Conservation (phyloP, 2,329 filamentous ascomycete genomes). For the Colletotrichum sansevieriae region DNA sequence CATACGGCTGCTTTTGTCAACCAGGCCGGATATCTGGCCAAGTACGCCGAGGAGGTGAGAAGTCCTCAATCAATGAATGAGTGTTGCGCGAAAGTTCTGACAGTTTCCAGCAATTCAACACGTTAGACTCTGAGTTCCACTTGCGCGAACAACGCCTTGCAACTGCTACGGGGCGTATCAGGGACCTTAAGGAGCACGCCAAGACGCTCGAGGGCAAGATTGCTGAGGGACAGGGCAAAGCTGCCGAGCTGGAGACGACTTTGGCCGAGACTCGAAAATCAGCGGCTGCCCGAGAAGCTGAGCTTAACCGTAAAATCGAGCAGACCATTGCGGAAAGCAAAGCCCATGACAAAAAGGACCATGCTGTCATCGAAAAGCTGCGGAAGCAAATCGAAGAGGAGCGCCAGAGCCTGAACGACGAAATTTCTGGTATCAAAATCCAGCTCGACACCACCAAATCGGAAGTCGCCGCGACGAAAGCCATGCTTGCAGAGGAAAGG, state of each 20-base stretch:
- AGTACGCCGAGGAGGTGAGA: slow-evolving; percentile 4
- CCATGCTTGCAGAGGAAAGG: not conserved
- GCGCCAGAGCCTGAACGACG: not conserved
- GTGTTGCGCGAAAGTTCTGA: not conserved
- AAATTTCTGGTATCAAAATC: not conserved
- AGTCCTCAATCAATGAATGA: not conserved
- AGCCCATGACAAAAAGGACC: not conserved
- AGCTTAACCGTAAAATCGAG: not conserved
- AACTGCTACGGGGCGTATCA: not conserved
- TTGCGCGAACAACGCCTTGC: not conserved
- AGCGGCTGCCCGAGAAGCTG: not conserved
- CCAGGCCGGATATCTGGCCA: slow-evolving; percentile 8
- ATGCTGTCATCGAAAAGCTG: not conserved
- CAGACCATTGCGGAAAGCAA: not conserved
- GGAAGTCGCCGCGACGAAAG: not conserved
- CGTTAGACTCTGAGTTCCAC: not conserved
- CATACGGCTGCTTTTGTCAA: not conserved
- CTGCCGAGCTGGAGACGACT: not conserved
- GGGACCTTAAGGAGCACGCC: not conserved
- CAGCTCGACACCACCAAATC: not conserved
- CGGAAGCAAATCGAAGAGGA: not conserved
- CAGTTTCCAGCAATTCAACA: not conserved
- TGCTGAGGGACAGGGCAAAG: not conserved
- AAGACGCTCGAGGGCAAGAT: not conserved
- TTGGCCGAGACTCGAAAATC: not conserved